These are phyloP conservation scores for Spathaspora girioi DNA, from an alignment of 805 yeast genomes.

Conservation along the genomic window DNA sequence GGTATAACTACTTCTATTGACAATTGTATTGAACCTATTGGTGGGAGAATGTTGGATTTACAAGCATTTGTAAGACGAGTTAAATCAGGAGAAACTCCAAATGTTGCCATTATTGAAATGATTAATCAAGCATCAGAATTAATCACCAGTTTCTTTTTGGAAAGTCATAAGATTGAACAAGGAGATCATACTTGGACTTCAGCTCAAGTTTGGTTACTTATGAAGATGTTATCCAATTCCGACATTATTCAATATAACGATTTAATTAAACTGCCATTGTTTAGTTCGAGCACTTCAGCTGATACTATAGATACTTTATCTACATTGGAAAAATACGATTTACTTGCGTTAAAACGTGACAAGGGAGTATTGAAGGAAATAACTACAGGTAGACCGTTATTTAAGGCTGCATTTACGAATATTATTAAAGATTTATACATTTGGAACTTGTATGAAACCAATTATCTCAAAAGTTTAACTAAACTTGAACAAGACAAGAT, in stretches of 20 bases:
- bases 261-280: conserved; percentile 54
- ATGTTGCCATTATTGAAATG: conserved; percentile 75
- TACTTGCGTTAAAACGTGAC: conserved; percentile 67
- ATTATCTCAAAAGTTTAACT: conserved; percentile 53
- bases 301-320: conserved; percentile 46
- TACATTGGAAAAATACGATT: conserved; percentile 74
- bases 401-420: conserved; percentile 69
- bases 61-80: conserved; percentile 88
- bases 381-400: conserved; percentile 81
- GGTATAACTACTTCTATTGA: conserved; percentile 41
- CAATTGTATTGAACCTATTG: conserved; percentile 66
- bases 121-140: conserved; percentile 83
- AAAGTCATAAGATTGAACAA: conserved; percentile 17
- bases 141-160: conserved; percentile 71
- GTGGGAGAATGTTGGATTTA: conserved; percentile 92
- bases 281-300: conserved; percentile 55
- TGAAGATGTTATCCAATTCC: conserved; percentile 55
- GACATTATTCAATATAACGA: conserved; percentile 49
- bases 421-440: conserved; percentile 56
- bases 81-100: conserved; percentile 80
- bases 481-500: conserved; percentile 61
- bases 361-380: conserved; percentile 71
- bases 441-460: conserved; percentile 60
- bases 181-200: conserved; percentile 52
- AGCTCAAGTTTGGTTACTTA: conserved; percentile 86